phyloP scores from a whole-genome alignment of 768 basidiomycete species.

The Termitomyces sp. region DNA sequence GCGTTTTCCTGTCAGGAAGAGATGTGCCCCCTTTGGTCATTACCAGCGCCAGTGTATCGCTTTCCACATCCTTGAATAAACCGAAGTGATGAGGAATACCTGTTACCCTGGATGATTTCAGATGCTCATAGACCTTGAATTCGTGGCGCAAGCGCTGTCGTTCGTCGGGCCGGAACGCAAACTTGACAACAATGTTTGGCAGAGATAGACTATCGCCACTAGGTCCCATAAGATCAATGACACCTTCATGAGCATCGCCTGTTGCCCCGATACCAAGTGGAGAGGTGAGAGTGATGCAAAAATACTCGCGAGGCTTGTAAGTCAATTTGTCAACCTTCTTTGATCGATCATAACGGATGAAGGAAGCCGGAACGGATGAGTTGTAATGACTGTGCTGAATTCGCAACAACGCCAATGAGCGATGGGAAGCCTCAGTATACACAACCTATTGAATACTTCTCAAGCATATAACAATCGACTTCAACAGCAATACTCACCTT shows the following conservation, averaged over 20 bases:
- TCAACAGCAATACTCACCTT: no score
- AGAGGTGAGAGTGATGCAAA: neutral
- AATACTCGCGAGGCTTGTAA: neutral
- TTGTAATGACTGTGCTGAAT: constrained; percentile 4
- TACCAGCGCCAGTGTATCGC: constrained; percentile 9
- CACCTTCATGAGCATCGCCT: constrained; percentile 3
- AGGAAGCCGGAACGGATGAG: constrained; percentile 1
- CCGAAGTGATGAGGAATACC: constrained; percentile 10
- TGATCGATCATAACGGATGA: no score
- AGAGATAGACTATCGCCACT: neutral
- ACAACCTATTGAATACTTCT: neutral
- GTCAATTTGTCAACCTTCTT: neutral
- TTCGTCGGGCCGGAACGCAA: neutral
- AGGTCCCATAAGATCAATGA: neutral
- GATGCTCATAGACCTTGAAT: constrained; percentile 10
- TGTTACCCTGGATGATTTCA: neutral
- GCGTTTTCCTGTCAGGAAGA: neutral
- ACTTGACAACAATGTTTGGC: neutral
- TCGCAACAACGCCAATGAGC: neutral
- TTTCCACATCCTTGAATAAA: constrained; percentile 14
- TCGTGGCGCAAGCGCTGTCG: constrained; percentile 13
- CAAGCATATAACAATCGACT: no score
- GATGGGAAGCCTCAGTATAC: neutral
- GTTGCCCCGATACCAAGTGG: constrained; percentile 4
- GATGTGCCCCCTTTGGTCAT: constrained; percentile 8